Evolutionary conservation across 2,329 filamentous ascomycete species (phyloP).

Genomic region (Neurospora crassa): DNA sequence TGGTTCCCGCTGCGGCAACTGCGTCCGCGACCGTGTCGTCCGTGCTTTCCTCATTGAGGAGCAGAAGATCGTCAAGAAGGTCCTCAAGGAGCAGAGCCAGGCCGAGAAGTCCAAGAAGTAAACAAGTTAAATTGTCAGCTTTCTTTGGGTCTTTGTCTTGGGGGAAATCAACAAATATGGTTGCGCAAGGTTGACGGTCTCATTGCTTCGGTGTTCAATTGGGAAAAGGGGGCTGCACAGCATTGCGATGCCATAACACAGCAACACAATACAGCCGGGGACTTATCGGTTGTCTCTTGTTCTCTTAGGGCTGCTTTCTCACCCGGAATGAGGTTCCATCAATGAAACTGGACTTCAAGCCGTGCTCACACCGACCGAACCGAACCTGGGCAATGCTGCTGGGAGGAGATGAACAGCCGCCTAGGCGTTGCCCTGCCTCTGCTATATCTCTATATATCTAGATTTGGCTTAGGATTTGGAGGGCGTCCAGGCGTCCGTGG

Average conservation of each 20-base stretch:
- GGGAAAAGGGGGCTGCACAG: constrained; percentile 32
- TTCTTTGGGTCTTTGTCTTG: constrained; percentile 13
- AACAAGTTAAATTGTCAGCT: constrained; percentile 26
- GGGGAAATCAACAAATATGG: constrained; percentile 17
- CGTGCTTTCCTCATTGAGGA: constrained; percentile 99
- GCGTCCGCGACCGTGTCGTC: constrained; percentile 95
- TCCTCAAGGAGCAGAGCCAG: constrained; percentile 94
- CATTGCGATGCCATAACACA: constrained; percentile 31
- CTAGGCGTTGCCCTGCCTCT: background rate
- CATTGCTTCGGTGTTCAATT: constrained; percentile 46
- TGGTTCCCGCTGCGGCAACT: constrained; percentile 96
- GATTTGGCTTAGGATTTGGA: background rate
- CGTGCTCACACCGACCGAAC: constrained; percentile 7
- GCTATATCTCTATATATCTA: background rate
- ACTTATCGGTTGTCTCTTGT: constrained; percentile 29
- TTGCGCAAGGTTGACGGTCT: constrained; percentile 27
- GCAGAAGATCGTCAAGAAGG: constrained; percentile 99
- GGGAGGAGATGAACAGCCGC: background rate
- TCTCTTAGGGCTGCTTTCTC: constrained; percentile 31
- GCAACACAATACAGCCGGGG: constrained; percentile 17
- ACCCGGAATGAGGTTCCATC: constrained; percentile 35
- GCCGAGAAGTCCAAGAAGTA: constrained; percentile 57
- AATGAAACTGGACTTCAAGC: constrained; percentile 31
- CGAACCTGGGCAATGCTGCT: background rate
- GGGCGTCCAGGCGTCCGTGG: background rate